A percentile compares a stretch with the other conserved stretches of the same genome.
Evolutionary conservation across 768 basidiomycete genomes (phyloP).

Genomic region (Postia placenta): DNA sequence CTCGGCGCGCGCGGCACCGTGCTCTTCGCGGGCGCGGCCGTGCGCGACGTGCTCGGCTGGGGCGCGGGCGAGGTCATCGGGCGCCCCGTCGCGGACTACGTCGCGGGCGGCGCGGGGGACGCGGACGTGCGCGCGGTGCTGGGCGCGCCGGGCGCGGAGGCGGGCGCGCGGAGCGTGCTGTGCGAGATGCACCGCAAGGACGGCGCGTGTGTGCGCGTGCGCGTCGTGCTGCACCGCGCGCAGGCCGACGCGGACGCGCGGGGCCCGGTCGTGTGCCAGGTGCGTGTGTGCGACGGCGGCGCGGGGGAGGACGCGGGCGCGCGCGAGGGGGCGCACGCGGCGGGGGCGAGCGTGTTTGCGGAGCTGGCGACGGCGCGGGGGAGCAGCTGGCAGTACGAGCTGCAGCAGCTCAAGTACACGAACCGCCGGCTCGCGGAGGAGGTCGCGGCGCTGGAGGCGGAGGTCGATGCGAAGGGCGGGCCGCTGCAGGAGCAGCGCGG

Average conservation of each 20-base stretch:
- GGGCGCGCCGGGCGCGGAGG: conserved; percentile 6
- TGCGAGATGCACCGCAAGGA: conserved; percentile 38
- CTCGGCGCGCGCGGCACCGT: conserved; percentile 40
- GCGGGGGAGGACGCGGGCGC: conserved; percentile 8
- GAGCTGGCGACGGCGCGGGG: conserved; percentile 62
- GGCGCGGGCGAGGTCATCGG: conserved; percentile 48
- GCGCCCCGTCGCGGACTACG: conserved; percentile 33
- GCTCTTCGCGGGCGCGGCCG: conserved; percentile 42
- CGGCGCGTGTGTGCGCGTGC: conserved; percentile 23
- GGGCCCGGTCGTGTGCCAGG: conserved; percentile 23
- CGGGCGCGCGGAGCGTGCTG: conserved; percentile 23
- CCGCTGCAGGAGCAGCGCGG: background rate
- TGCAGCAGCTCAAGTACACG: conserved; percentile 73
- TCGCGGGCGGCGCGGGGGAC: conserved; percentile 12
- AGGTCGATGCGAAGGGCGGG: background rate
- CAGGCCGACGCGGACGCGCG: conserved; percentile 10
- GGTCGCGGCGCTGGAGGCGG: conserved; percentile 33
- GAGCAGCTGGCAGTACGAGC: conserved; percentile 91
- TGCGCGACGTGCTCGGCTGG: conserved; percentile 65
- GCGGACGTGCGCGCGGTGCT: conserved; percentile 13
- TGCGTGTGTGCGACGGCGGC: conserved; percentile 14
- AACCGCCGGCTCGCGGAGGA: conserved; percentile 66
- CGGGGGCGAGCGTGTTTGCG: conserved; percentile 51
- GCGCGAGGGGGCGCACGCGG: conserved; percentile 10
- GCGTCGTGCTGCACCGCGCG: conserved; percentile 34